phyloP scores from a whole-genome alignment of 768 basidiomycete species.

The Mycena rebaudengoi region DNA sequence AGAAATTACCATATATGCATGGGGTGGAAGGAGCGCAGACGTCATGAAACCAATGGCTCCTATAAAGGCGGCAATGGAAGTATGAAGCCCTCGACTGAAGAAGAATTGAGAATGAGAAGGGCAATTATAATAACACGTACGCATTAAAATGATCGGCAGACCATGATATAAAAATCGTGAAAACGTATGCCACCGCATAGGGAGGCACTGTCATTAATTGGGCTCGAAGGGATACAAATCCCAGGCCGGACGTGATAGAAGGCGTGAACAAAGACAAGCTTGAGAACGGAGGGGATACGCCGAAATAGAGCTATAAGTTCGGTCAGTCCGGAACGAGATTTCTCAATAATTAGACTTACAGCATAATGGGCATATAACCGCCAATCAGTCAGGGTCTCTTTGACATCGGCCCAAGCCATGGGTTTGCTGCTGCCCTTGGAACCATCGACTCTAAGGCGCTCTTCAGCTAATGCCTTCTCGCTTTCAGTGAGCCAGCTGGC shows the following conservation, averaged over 20 bases:
- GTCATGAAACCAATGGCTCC: slow-evolving; percentile 21
- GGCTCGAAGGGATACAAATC: slow-evolving; percentile 49
- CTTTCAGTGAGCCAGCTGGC: slow-evolving; percentile 49
- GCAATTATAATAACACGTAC: neutral
- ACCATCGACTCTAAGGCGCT: slow-evolving; percentile 32
- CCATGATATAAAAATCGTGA: slow-evolving; percentile 30
- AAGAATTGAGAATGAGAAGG: neutral
- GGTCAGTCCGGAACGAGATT: neutral
- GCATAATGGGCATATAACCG: slow-evolving; percentile 47
- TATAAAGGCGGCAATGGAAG: slow-evolving; percentile 18
- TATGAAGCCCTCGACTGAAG: slow-evolving; percentile 13
- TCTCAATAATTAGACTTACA: slow-evolving; percentile 25
- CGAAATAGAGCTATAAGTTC: slow-evolving; percentile 41
- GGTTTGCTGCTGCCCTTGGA: slow-evolving; percentile 28
- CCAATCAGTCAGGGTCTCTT: slow-evolving; percentile 44
- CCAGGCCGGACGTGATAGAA: slow-evolving; percentile 58
- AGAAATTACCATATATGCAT: too few species aligned
- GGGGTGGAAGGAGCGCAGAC: slow-evolving; percentile 5
- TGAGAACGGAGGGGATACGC: slow-evolving; percentile 53
- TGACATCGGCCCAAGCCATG: slow-evolving; percentile 48
- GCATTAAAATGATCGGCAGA: slow-evolving; percentile 29
- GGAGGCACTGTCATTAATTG: slow-evolving; percentile 57
- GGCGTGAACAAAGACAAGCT: slow-evolving; percentile 57
- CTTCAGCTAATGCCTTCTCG: slow-evolving; percentile 49
- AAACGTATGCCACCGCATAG: slow-evolving; percentile 41